Base-by-base conservation (phyloP, 257 asterid genomes). In the Avicennia marina region DNA sequence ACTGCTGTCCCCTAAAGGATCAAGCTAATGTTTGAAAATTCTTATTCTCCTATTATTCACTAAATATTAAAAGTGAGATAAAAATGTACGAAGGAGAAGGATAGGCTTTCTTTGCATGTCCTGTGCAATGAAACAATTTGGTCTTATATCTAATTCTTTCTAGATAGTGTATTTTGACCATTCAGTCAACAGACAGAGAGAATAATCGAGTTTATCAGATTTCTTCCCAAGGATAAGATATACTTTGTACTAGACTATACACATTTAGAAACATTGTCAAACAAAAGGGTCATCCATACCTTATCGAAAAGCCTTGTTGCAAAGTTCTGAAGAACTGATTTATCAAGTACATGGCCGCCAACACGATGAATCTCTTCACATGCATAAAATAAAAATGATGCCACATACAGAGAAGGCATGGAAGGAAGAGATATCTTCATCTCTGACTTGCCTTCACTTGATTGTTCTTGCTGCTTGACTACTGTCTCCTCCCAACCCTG, bases 401-500 rank as follows among this genome's bases (percentile, higher is more conserved):
- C 72, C 61, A 89, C 73, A 62, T 89, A 82, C 54, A 84, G 77
- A 58, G 99, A 93, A 60, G 99, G 99, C 91, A 86, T 79, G 25
- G 97, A 93, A 58, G 99, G 99, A 64, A 93, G 99, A 19, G 75
- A 77, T 72, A 93, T 84, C 80, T 82, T 79, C 80, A 93, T 84
- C 66, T 89, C 99, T 9, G 96, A 62, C 70, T 70, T 78, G 70
- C 72, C 81, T 67, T 82, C 95, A 61, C 63, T 63, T 16, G 86
- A 70, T 71, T 80, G 90, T 45, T 84, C 96, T 77, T 84, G 90
- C 83, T 84, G 86, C 89, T 80, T 86, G 53, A 93, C 86, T 24
- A 86, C 74, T 36, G 81, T 89, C 83, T 93, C 96, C 72, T 89
- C 99, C 99, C 99, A 93, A 47, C 97, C 97, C 99, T 89, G 84